Base-by-base conservation (phyloP, 2,329 filamentous ascomycete species). In the Exophiala phaeomuriformis region DNA sequence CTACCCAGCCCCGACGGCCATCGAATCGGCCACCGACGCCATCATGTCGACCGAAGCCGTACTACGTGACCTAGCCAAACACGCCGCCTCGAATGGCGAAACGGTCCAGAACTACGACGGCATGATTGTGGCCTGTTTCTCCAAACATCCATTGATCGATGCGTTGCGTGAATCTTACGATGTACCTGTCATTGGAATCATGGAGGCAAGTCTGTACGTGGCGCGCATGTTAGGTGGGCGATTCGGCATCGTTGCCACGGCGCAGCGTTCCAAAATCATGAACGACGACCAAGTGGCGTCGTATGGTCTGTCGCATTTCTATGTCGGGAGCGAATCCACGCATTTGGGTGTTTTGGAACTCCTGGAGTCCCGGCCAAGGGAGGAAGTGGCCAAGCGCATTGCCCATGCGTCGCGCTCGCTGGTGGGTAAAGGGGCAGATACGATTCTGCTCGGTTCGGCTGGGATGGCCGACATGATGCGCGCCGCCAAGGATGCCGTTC, bases 171-270 rank as follows among this genome's bases (percentile, higher is more conserved):
- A 77, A 57, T 74, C 76, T 49, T 68, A 73, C 40, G 54, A 63
- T 2, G 64, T 73, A 45, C 75, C 75, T 0, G 65, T 72, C 3
- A 70, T 77, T 2, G 75, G 76, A 2, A 77, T 78, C 52, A 77
- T 78, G 73, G 75, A 78, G 62, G 74, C 75, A 0, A 69, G 64
- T 3, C 65, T 78, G 2, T 78, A 80, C 58, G 68, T 74, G 4
- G 72, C 75, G 4, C 64, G 75, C 5, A 78, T 76, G 51, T 67
- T 79, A 1, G 77, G 77, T 1, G 68, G 70, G 4, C 63, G 68
- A 2, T 72, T 77, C 40, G 75, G 75, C 0, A 67, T 77, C 19
- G 64, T 75, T 3, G 72, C 72, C 0, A 75, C 73, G 0, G 67
- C 65, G 2, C 58, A 65, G 12, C 61, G 73, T 19, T 71, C 68